Evolutionary conservation across 1,284 basidiomycete genomes (phyloP).

Genomic region (Puccinia horiana): DNA sequence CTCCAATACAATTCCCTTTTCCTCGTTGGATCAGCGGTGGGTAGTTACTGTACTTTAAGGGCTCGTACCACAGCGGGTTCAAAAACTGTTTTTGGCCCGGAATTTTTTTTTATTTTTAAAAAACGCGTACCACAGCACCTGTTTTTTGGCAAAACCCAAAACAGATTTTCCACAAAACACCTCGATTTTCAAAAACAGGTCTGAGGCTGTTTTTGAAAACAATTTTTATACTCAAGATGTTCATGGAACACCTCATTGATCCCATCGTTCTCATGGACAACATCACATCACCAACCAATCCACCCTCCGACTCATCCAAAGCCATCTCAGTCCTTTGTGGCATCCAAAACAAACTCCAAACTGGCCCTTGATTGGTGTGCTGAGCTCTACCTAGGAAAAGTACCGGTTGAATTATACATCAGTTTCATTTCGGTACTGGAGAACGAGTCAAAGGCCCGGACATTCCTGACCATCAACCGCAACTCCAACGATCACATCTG

Average conservation of each 20-base stretch:
- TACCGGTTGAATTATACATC: background rate
- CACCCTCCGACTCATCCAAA: background rate
- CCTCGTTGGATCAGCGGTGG: too few relatives aligned
- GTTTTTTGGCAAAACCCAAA: background rate
- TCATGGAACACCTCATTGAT: too few relatives aligned
- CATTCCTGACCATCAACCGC: background rate
- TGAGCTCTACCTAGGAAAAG: background rate
- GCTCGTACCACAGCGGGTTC: background rate
- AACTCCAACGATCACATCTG: background rate
- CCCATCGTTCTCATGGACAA: too few relatives aligned
- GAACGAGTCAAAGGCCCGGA: background rate
- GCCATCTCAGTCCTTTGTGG: background rate
- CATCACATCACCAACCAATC: too few relatives aligned
- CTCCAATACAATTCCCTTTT: too few relatives aligned
- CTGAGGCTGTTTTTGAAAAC: too few relatives aligned
- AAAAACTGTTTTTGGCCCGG: background rate
- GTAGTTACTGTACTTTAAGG: too few relatives aligned
- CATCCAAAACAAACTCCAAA: background rate
- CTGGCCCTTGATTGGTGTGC: background rate
- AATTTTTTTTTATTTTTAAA: background rate
- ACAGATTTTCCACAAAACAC: too few relatives aligned
- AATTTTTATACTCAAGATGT: too few relatives aligned
- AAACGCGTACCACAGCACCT: background rate
- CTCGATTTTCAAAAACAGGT: too few relatives aligned
- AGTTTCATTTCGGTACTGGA: background rate